A percentile compares a stretch with the other conserved stretches of the same genome.
These are phyloP conservation scores for Tetrapisispora nanseiensis DNA, from an alignment of 805 yeast genomes.

Conservation along the genomic window DNA sequence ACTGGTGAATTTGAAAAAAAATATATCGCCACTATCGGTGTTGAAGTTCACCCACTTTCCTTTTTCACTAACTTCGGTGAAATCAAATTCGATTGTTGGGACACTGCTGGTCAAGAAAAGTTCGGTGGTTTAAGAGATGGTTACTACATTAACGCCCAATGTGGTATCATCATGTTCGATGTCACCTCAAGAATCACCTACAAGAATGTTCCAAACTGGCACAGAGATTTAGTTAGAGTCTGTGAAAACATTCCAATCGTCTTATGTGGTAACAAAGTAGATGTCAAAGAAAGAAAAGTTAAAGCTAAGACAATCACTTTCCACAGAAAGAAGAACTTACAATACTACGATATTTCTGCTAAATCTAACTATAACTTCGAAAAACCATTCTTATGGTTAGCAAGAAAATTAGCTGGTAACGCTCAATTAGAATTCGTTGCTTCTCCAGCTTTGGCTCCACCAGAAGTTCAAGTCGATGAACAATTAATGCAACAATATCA, in stretches of 20 bases:
- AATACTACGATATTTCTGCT: conserved; percentile 98
- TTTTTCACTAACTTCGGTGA: conserved; percentile 98
- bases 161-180: conserved; percentile 99
- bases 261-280: conserved; percentile 98
- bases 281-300: conserved; percentile 98
- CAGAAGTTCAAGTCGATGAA: conserved; percentile 96
- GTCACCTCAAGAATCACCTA: conserved; percentile 98
- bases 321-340: conserved; percentile 99
- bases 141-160: conserved; percentile 98
- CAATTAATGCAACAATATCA: conserved; percentile 97
- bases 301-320: conserved; percentile 99
- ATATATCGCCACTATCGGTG: conserved; percentile 98
- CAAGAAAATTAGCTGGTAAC: conserved; percentile 97
- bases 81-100: conserved; percentile 99
- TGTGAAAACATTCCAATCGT: conserved; percentile 99
- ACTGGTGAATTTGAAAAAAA: conserved; percentile 99
- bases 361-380: conserved; percentile 99
- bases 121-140: conserved; percentile 99
- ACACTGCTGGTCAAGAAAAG: conserved; percentile 99
- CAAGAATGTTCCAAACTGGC: conserved; percentile 99
- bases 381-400: conserved; percentile 99
- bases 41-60: conserved; percentile 96
- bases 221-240: conserved; percentile 98
- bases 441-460: conserved; percentile 98
- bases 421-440: conserved; percentile 97